These are phyloP conservation scores for Fonsecaea pedrosoi DNA, from an alignment of 2,329 filamentous ascomycete genomes.

Conservation along the genomic window DNA sequence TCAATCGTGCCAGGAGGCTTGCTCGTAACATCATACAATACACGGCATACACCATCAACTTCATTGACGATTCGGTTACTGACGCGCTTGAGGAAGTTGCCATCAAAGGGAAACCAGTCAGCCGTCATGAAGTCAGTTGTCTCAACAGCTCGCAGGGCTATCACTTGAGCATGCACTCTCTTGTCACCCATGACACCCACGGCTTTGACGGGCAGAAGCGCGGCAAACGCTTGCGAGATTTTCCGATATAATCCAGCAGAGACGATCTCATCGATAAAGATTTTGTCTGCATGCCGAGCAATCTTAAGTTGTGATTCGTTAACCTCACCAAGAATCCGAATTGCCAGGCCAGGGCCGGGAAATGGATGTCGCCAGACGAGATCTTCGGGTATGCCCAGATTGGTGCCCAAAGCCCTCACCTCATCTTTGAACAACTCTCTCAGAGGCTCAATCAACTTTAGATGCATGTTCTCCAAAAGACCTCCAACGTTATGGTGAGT, in stretches of 20 bases:
- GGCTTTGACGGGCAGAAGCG: conserved; percentile 68
- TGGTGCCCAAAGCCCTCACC: conserved; percentile 71
- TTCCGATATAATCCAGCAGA: conserved; percentile 58
- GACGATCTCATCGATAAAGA: conserved; percentile 55
- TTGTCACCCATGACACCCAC: conserved; percentile 75
- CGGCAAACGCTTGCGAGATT: conserved; percentile 73
- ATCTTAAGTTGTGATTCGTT: conserved; percentile 80
- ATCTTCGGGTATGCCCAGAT: conserved; percentile 74
- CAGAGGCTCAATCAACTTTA: conserved; percentile 72
- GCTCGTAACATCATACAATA: conserved; percentile 64
- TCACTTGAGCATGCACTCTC: conserved; percentile 68
- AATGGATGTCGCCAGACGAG: conserved; percentile 81
- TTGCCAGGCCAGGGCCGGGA: conserved; percentile 76
- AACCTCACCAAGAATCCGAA: conserved; percentile 83
- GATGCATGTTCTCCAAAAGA: conserved; percentile 65
- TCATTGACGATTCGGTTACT: conserved; percentile 75
- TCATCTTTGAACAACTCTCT: conserved; percentile 85
- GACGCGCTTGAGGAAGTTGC: conserved; percentile 69
- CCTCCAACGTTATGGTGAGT: conserved; percentile 77
- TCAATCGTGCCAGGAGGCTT: conserved; percentile 77
- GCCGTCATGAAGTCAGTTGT: conserved; percentile 77
- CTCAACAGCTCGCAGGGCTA: conserved; percentile 67
- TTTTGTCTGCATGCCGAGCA: conserved; percentile 58
- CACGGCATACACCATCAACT: conserved; percentile 73
- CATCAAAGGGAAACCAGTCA: conserved; percentile 70